Base-by-base conservation (phyloP, 1,139 yeast genomes). In the Sugiyamaella japonica region DNA sequence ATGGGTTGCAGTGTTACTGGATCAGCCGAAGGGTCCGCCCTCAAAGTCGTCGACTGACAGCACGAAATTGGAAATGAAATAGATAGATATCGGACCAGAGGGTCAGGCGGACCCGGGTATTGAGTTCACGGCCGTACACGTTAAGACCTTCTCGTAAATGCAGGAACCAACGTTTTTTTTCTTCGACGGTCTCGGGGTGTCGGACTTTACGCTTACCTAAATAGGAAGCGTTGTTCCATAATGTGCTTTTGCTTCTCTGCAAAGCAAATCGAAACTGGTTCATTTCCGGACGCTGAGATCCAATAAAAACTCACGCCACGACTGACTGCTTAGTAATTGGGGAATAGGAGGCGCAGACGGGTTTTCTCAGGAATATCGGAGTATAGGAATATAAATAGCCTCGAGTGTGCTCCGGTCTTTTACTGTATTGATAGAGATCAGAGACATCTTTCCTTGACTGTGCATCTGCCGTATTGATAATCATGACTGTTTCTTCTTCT, bases 401-500 rank as follows among this genome's bases (percentile, higher is more conserved):
- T 34, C 7, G 5, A 12, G 36, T 10, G 25, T 20, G 5, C 25
- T 20, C 25, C 6, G 3, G 25, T 20, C n/a, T n/a, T n/a, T 20
- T 20, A 20, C 5, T 20, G 25, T 20, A 20, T 20, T 20, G 25
- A 20, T 20, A 20, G 25, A 20, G 6, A 20, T 20, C 25, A 3
- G 25, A 20, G 6, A 3, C 25, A 20, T 3, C 6, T 20, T 20
- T 20, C 6, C 25, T 20, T 20, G n/a, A n/a, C n/a, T n/a, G n/a
- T n/a, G n/a, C n/a, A n/a, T 29, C 34, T 29, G n/a, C 34, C 7
- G 34, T 29, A 38, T 4, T 23, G 6, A 38, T n/a, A n/a, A n/a
- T n/a, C 23, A 40, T 48, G 44, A 40, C 51, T 12, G 44, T 16
- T 1, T 39, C 45, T 17, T 15, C 44, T 4, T 25, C 50, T 20